Conservation (phyloP, 2,329 filamentous ascomycete genomes). For the Penicillium sumatraense region DNA sequence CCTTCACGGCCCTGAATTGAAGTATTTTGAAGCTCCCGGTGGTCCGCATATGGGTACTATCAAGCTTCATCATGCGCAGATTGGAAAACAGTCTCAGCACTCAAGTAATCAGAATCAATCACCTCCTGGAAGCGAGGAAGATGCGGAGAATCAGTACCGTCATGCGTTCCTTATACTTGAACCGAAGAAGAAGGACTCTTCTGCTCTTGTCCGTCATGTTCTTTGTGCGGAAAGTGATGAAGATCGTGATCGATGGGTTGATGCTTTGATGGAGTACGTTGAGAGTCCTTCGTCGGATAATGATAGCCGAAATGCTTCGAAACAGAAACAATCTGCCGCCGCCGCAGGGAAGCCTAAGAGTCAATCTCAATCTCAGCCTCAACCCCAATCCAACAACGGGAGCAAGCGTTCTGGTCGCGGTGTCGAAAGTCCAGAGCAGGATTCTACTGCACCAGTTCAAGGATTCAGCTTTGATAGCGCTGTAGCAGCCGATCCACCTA, state of each 20-base stretch:
- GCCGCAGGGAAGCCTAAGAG: slow-evolving; percentile 30
- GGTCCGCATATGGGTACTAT: slow-evolving; percentile 92
- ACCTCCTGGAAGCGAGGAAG: slow-evolving; percentile 67
- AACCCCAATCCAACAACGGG: slow-evolving; percentile 19
- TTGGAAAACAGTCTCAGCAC: slow-evolving; percentile 83
- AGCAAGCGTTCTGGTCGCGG: slow-evolving; percentile 37
- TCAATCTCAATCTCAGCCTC: slow-evolving; percentile 5
- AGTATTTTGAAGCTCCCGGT: slow-evolving; percentile 90
- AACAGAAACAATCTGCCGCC: slow-evolving; percentile 23
- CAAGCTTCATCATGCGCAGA: slow-evolving; percentile 87
- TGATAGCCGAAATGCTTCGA: slow-evolving; percentile 29
- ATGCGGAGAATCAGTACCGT: slow-evolving; percentile 89
- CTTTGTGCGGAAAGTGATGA: slow-evolving; percentile 92
- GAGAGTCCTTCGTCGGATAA: slow-evolving; percentile 54
- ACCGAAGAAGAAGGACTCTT: slow-evolving; percentile 94
- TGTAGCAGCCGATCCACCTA: slow-evolving; percentile 61
- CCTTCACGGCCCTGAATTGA: slow-evolving; percentile 72
- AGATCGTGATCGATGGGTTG: slow-evolving; percentile 93
- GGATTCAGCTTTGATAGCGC: slow-evolving; percentile 62
- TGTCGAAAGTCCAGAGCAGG: slow-evolving; percentile 45
- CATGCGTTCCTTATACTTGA: slow-evolving; percentile 95
- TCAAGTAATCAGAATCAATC: slow-evolving; percentile 61
- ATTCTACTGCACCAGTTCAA: slow-evolving; percentile 44
- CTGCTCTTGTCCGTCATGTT: slow-evolving; percentile 86
- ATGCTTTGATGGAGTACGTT: slow-evolving; percentile 85